Base-by-base conservation (phyloP, 768 basidiomycete species). In the Nidularia sp. region DNA sequence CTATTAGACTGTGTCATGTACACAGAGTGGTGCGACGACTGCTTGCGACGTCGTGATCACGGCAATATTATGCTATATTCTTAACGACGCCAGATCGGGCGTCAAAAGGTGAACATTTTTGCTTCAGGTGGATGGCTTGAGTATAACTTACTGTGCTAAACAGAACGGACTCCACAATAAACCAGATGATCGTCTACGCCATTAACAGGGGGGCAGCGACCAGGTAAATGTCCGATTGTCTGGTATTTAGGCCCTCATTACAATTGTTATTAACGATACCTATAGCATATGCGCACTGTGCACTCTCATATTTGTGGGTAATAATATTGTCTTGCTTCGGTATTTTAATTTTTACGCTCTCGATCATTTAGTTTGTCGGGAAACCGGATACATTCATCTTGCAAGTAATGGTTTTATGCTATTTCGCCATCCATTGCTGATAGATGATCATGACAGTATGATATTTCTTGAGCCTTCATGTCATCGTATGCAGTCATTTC, bases 141-240 rank as follows among this genome's bases (percentile, higher is more conserved):
- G 36, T 42, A 35, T n/a, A 34, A 34, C 25, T 22, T 36, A 22
- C 32, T 33, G 13, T 12, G 34, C 35, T 18, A 29, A 29, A 29
- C 25, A 50, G 49, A 42, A 57, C 55, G 2, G 52, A 57, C 7
- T 47, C 53, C 7, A 47, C 43, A 18, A 48, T 57, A 2, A 57
- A 57, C 34, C 34, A 49, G 15, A 13, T 57, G n/a, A 51, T 56
- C n/a, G 13, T 50, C 4, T 56, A 53, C 45, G 47, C 55, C 9
- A 49, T 56, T 32, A 46, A 56, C 10, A 44, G 55, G n/a, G 52
- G 53, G 2, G 55, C 53, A 12, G 53, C 53, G 31, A 57, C 55
- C 2, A 57, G 55, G 55, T 53, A 22, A 3, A 42, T 44, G n/a
- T 8, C 33, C 13, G 34, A 12, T 41, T 12, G 39, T 10, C 33